These are phyloP conservation scores for Isabelozyma pseudorhagii DNA, from an alignment of 805 yeast genomes.

Conservation along the genomic window DNA sequence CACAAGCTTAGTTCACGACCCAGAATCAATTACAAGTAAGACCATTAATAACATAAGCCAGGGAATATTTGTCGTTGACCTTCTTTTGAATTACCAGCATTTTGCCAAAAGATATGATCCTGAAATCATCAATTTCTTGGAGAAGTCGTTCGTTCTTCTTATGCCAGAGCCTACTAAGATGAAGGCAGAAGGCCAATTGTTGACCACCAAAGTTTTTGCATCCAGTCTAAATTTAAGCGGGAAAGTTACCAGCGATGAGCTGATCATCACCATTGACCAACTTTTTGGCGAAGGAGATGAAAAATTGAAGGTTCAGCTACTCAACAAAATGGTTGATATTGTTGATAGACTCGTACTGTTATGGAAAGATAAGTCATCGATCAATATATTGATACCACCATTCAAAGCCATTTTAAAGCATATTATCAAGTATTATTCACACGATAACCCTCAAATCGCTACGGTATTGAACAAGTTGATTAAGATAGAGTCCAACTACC, in stretches of 20 bases:
- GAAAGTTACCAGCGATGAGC: neutral
- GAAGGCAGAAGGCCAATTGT: conserved; percentile 1
- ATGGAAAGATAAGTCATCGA: conserved; percentile 65
- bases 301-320: conserved; percentile 24
- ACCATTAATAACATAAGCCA: conserved; percentile 45
- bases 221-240: conserved; percentile 13
- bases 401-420: conserved; percentile 42
- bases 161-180: conserved; percentile 34
- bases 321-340: conserved; percentile 28
- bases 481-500: conserved; percentile 38
- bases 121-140: conserved; percentile 62
- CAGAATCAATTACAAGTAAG: neutral
- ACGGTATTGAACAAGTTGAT: conserved; percentile 48
- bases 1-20: conserved; percentile 31
- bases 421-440: conserved; percentile 33
- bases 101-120: conserved; percentile 80
- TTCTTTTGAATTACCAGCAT: conserved; percentile 69
- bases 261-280: neutral
- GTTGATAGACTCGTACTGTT: conserved; percentile 30
- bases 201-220: conserved; percentile 2
- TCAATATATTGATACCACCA: conserved; percentile 55
- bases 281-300: conserved; percentile 1
- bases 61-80: conserved; percentile 66
- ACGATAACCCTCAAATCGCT: conserved; percentile 29
- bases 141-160: conserved; percentile 46